Evolutionary conservation across 768 basidiomycete genomes (phyloP).

Genomic region (Lactarius evosmus): DNA sequence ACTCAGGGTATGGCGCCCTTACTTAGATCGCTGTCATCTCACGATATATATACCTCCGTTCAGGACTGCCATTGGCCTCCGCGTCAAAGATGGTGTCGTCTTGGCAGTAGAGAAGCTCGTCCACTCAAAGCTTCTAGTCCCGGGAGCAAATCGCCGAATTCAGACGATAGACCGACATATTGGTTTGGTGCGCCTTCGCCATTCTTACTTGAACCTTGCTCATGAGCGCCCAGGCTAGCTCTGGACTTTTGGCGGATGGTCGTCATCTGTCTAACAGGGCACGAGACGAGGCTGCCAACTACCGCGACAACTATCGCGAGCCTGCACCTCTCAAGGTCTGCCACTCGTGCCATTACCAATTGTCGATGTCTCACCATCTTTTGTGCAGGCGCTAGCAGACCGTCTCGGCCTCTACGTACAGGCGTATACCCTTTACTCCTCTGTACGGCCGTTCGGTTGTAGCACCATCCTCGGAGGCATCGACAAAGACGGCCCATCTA

Average conservation of each 20-base stretch:
- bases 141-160: slow-evolving; percentile 89
- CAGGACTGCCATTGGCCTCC: slow-evolving; percentile 94
- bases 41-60: slow-evolving; percentile 3
- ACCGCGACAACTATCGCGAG: slow-evolving; percentile 68
- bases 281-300: slow-evolving; percentile 74
- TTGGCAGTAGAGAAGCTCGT: slow-evolving; percentile 98
- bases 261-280: slow-evolving; percentile 83
- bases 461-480: slow-evolving; percentile 88
- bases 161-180: slow-evolving; percentile 92
- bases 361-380: slow-evolving; percentile 10
- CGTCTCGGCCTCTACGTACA: slow-evolving; percentile 89
- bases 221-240: slow-evolving; percentile 64
- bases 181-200: slow-evolving; percentile 63
- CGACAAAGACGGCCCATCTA: slow-evolving; percentile 80
- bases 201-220: background rate
- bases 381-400: slow-evolving; percentile 56
- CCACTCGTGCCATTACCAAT: background rate
- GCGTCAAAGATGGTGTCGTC: slow-evolving; percentile 91
- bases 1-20: slow-evolving; percentile 70
- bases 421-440: slow-evolving; percentile 95
- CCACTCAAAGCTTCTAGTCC: slow-evolving; percentile 93
- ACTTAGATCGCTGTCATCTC: background rate
- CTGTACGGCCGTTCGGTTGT: slow-evolving; percentile 95
- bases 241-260: slow-evolving; percentile 91
- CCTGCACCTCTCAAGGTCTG: slow-evolving; percentile 78